Evolutionary conservation across 2,329 filamentous ascomycete species (phyloP).

Genomic region (Lecanicillium sp.): DNA sequence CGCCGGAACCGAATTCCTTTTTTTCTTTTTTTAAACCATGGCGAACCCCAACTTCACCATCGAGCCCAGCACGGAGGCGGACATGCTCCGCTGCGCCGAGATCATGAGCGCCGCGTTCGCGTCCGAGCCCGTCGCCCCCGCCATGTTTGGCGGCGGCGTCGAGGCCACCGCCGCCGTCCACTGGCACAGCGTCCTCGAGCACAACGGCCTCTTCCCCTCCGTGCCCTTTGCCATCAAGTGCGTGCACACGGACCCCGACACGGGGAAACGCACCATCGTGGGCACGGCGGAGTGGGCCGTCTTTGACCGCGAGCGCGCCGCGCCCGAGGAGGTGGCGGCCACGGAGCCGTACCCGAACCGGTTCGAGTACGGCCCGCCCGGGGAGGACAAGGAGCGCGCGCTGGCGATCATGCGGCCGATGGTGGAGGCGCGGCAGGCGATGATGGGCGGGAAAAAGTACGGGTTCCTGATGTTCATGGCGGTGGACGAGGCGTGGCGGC

Average conservation of each 20-base stretch:
- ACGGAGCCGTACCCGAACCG: slow-evolving; percentile 6
- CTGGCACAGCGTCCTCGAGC: slow-evolving; percentile 3
- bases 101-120: slow-evolving; percentile 9
- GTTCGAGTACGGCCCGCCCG: slow-evolving; percentile 4
- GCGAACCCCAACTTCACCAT: slow-evolving; percentile 7
- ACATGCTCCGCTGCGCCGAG: slow-evolving; percentile 11
- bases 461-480: slow-evolving; percentile 7
- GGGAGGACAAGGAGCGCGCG: background rate
- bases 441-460: background rate
- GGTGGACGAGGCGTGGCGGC: slow-evolving; percentile 6
- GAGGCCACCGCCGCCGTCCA: background rate
- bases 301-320: slow-evolving; percentile 9
- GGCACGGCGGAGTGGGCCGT: slow-evolving; percentile 12
- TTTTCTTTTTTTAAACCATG: too few species aligned
- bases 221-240: slow-evolving; percentile 13
- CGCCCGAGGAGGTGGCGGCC: background rate
- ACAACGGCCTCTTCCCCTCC: background rate
- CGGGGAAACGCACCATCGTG: slow-evolving; percentile 2
- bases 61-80: background rate
- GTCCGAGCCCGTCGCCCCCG: background rate
- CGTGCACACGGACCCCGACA: slow-evolving; percentile 5
- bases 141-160: background rate
- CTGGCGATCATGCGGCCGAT: background rate
- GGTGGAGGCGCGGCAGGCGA: background rate
- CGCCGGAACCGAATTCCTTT: too few species aligned